Evolutionary conservation across 805 yeast species (phyloP).

Genomic region (Zygotorulaspora danielsina): DNA sequence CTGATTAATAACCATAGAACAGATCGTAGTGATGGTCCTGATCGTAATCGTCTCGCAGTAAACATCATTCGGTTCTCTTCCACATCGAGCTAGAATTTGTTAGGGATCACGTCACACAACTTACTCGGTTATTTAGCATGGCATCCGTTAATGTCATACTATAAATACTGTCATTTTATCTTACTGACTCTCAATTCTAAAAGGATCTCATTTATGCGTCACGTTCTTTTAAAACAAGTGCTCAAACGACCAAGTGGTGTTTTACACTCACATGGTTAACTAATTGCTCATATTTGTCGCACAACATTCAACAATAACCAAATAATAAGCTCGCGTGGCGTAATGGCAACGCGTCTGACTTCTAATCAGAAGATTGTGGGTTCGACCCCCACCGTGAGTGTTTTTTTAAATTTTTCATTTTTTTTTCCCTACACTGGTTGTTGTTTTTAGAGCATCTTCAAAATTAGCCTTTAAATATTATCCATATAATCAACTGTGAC

Average conservation of each 20-base stretch:
- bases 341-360: constrained; percentile 56
- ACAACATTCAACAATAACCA: too few species aligned
- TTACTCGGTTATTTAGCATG: neutral
- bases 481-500: too few species aligned
- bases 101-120: neutral
- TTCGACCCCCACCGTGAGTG: constrained; percentile 55
- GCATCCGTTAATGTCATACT: neutral
- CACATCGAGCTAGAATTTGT: neutral
- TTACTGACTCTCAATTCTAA: too few species aligned
- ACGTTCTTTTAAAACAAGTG: too few species aligned
- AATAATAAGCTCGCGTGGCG: constrained; percentile 45
- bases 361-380: constrained; percentile 54
- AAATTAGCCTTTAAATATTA: neutral
- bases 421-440: too few species aligned
- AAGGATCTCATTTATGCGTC: too few species aligned
- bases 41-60: neutral
- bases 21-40: neutral
- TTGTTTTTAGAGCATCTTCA: neutral
- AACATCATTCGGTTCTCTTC: neutral
- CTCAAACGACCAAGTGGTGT: too few species aligned
- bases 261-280: too few species aligned
- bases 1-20: neutral
- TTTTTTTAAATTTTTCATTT: constrained; percentile 9
- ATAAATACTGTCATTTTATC: too few species aligned
- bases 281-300: too few species aligned